Base-by-base conservation (phyloP, 1,284 basidiomycete species). In the Pascua sp. region DNA sequence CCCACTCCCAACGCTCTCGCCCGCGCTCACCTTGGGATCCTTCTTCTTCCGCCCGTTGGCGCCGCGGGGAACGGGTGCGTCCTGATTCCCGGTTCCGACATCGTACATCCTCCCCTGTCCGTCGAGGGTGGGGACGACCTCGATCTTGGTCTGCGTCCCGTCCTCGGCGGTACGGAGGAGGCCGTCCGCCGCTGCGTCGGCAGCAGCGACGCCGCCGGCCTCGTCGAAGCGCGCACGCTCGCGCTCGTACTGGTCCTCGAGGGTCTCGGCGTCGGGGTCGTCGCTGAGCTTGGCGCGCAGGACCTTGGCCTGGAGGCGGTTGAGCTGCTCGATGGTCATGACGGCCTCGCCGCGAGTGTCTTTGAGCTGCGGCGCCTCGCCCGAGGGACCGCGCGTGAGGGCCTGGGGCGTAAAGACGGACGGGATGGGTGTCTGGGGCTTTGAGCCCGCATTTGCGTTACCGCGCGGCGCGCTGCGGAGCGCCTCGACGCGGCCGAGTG, bases 281-380 rank as follows among this genome's bases (percentile, higher is more conserved):
- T 79, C 77, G 82, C 89, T 89, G 32, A 98, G 81, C 73, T 90
- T 95, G 10, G 95, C 93, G 16, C 91, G 86, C 15, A 98, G 78
- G 1, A 96, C 92, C 65, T 88, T 88, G 8, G 95, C 96, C 76
- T 98, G 94, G 1, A 98, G 79, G 68, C 87, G 89, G 77, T 98
- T 98, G 44, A 98, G 81, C 40, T 88, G 89, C 41, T 76, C 77
- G 9, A 78, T 69, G 0, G 77, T 75, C 52, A 82, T 61, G 12
- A 75, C 67, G 1, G 78, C 73, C 17, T 17, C 32, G 2, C 49
- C 47, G 18, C 47, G 47, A 5, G 13, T 18, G 5, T 49, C 32
- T 11, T 24, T 18, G 1, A 47, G 42, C 5, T 45, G 49, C 13
- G 17, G 11, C 7, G 47, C 49, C 42, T 60, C 59, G 32, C 45